phyloP scores from a whole-genome alignment of 2,329 filamentous ascomycete genomes.

The Fusarium sp. region DNA sequence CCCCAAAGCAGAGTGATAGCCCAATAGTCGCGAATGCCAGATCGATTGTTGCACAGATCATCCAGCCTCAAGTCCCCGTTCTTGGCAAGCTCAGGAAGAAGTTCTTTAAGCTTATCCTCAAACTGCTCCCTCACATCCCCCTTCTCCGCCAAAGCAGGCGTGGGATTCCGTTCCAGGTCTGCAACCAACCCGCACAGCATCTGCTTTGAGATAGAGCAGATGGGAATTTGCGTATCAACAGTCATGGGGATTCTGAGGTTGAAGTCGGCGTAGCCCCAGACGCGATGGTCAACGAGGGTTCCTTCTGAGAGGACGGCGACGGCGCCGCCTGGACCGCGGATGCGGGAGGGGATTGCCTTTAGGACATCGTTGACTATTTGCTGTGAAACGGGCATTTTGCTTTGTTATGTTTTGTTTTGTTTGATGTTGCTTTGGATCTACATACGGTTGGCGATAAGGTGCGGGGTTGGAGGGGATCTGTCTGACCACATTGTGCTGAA shows the following conservation, averaged over 20 bases:
- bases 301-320: conserved; percentile 33
- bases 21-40: conserved; percentile 38
- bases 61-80: conserved; percentile 13
- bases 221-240: conserved; percentile 25
- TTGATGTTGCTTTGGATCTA: neutral
- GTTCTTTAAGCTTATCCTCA: conserved; percentile 21
- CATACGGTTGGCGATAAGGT: neutral
- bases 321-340: conserved; percentile 35
- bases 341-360: conserved; percentile 22
- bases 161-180: conserved; percentile 30
- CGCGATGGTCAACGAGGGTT: conserved; percentile 17
- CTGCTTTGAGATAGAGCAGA: conserved; percentile 38
- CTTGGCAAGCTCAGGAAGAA: conserved; percentile 25
- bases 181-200: conserved; percentile 37
- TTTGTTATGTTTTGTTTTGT: neutral
- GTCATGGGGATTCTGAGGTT: conserved; percentile 34
- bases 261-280: conserved; percentile 40
- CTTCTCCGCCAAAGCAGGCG: conserved; percentile 11
- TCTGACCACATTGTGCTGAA: neutral
- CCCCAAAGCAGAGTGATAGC: conserved; percentile 35
- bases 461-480: conserved; percentile 19
- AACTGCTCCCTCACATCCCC: conserved; percentile 26
- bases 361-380: conserved; percentile 23
- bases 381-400: conserved; percentile 26
- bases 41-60: conserved; percentile 33